A percentile compares a stretch with the other conserved stretches of the same genome.
Evolutionary conservation across 129 eudicot genomes (phyloP).

Genomic region (Flaveria ramosissima): DNA sequence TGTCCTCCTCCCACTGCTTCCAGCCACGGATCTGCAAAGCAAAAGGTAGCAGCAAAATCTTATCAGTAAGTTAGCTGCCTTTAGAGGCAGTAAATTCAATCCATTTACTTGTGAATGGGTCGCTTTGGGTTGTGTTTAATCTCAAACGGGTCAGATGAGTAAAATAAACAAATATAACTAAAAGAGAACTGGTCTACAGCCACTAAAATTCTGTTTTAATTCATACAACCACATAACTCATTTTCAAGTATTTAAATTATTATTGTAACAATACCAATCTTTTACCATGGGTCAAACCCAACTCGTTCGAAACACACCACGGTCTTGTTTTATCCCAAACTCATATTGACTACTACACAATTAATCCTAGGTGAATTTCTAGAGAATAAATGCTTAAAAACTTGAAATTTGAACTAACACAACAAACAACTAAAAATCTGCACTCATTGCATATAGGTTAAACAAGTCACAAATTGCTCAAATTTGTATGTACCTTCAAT

Average conservation of each 20-base stretch:
- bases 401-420: background rate
- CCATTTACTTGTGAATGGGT: background rate
- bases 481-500: constrained; percentile 54
- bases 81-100: background rate
- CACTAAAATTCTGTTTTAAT: background rate
- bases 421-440: no score
- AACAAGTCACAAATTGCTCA: no score
- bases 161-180: background rate
- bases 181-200: background rate
- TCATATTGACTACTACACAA: background rate
- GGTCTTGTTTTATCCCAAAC: background rate
- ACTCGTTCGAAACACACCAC: background rate
- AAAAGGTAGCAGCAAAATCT: constrained; percentile 7
- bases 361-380: no score
- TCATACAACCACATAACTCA: background rate
- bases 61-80: background rate
- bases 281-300: background rate
- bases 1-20: constrained; percentile 89
- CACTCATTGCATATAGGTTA: no score
- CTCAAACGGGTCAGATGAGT: background rate
- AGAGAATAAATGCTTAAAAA: background rate
- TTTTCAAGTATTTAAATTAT: background rate
- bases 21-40: constrained; percentile 72
- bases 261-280: no score
- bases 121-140: background rate